Evolutionary conservation across 2,329 filamentous ascomycete genomes (phyloP), one percentile per base, ranked within the genome.

Genomic region (Phoma sp.): DNA sequence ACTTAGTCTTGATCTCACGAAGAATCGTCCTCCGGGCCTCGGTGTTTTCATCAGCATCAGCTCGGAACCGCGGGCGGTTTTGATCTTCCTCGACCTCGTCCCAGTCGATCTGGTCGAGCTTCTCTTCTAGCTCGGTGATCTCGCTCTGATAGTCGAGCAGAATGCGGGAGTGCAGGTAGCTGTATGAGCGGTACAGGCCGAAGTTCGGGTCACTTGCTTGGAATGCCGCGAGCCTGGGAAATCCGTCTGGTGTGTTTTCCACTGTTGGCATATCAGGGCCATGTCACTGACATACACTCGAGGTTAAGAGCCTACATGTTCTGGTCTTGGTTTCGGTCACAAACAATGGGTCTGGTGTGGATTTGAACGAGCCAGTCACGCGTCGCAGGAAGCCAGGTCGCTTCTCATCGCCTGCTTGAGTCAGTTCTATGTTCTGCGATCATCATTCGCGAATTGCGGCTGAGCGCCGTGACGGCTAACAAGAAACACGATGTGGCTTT

Each of bases 181-280:
- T 62, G 47, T 78, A 78, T 4, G 68, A 69, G 4, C 76, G 66
- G 54, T 78, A 78, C 3, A 77, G 61, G 2, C 72, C 62, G 47
- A 78, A 77, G 44, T 75, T 76, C 8, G 67, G 55, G 36, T 78
- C 76, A 42, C 70, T 74, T 1, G 73, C 64, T 39, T 76, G 71
- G 47, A 78, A 77, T 0, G 71, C 68, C 4, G 76, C 75, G 0
- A 78, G 65, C 1, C 66, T 60, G 3, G 75, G 71, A 46, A 73
- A 78, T 6, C 76, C 76, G 22, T 75, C 67, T 0, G 75, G 74
- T 2, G 65, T 71, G 13, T 72, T 60, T 38, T 78, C 72, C 47
- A 77, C 72, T 73, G 43, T n/a, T 23, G 9, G 4, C 10, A 8
- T 33, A 11, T 33, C 13, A 33, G 10, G 29, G 9, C 9, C 13